Percentiles rank a stretch among this genome's conserved stretches.
Evolutionary conservation across 2,329 filamentous ascomycete genomes (phyloP).

Genomic region (Neonectria faginata): DNA sequence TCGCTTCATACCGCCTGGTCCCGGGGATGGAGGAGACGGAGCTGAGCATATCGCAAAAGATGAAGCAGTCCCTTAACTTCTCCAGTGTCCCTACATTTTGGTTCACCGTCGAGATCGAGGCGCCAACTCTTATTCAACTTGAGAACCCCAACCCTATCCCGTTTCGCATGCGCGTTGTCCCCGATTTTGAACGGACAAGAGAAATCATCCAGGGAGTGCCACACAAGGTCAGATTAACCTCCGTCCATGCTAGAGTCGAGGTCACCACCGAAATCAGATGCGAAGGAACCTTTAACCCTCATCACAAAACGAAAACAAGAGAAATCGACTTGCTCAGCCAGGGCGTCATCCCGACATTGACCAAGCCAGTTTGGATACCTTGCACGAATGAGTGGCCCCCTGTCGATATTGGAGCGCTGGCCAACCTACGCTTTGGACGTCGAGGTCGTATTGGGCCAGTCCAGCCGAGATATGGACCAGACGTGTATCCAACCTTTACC

Average conservation of each 20-base stretch:
- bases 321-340: not conserved
- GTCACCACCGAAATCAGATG: not conserved
- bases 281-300: not conserved
- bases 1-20: constrained; percentile 45
- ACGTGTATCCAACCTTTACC: not conserved
- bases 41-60: constrained; percentile 50
- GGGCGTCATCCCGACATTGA: not conserved
- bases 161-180: constrained; percentile 33
- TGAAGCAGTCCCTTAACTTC: constrained; percentile 47
- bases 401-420: not conserved
- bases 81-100: constrained; percentile 49
- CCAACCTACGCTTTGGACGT: not conserved
- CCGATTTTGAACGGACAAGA: constrained; percentile 31
- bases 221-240: constrained; percentile 33
- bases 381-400: not conserved
- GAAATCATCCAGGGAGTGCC: constrained; percentile 23
- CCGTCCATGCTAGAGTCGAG: constrained; percentile 1
- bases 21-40: constrained; percentile 47
- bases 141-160: constrained; percentile 42
- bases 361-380: not conserved
- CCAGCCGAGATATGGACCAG: not conserved
- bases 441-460: not conserved
- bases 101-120: constrained; percentile 43
- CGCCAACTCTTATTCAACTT: constrained; percentile 48
- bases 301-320: not conserved